These are phyloP conservation scores for Chaetomiaceae sp. DNA, from an alignment of 2,329 filamentous ascomycete species.

Conservation along the genomic window DNA sequence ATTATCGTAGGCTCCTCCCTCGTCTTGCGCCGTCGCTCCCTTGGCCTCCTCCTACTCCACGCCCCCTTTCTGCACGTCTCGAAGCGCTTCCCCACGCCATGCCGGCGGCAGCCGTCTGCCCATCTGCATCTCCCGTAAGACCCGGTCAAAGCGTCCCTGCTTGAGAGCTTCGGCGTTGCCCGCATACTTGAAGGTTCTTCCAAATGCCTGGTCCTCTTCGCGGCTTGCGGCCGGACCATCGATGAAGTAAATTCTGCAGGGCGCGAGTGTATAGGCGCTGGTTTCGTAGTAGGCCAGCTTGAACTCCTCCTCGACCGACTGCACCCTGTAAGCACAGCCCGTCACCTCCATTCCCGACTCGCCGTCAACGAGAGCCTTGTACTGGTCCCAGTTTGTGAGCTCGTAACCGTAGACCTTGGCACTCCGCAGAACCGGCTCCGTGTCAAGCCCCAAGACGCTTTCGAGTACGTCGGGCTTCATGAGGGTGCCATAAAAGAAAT, in stretches of 20 bases:
- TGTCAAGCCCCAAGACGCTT: background rate
- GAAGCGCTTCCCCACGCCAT: background rate
- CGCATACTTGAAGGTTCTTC: constrained; percentile 10
- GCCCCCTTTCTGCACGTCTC: background rate
- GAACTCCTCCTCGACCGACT: constrained; percentile 2
- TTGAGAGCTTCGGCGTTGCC: constrained; percentile 4
- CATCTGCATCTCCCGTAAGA: constrained; percentile 9
- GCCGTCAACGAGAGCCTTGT: constrained; percentile 8
- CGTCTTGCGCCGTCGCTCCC: background rate
- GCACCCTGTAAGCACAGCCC: background rate
- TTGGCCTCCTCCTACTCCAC: background rate
- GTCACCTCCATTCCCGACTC: background rate
- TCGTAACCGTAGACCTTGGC: constrained; percentile 8
- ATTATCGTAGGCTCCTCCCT: background rate
- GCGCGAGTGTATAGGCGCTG: constrained; percentile 1
- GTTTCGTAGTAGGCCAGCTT: constrained; percentile 11
- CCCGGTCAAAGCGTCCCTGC: constrained; percentile 6
- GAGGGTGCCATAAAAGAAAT: constrained; percentile 13
- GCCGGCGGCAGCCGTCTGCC: constrained; percentile 3
- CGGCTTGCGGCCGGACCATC: background rate
- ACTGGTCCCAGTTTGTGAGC: constrained; percentile 9
- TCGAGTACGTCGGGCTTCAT: constrained; percentile 2
- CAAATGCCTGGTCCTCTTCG: background rate
- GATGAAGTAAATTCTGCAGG: constrained; percentile 4
- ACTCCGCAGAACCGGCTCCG: background rate